Evolutionary conservation across 345 rosid species (phyloP).

Genomic region (Salix arbutifolia): DNA sequence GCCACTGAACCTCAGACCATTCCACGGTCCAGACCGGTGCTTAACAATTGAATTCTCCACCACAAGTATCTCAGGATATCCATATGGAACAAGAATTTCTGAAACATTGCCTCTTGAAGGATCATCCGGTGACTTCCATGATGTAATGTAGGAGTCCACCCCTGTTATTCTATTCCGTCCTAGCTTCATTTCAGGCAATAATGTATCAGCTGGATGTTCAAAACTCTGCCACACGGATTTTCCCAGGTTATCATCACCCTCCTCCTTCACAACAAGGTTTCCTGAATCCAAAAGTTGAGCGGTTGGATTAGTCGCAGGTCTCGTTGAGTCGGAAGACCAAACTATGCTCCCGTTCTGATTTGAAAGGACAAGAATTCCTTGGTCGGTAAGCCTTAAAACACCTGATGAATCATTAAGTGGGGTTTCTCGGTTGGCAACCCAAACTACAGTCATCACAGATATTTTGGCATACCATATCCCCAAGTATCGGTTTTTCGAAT

Average conservation of each 20-base stretch:
- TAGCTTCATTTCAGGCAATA: no score
- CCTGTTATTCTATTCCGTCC: background rate
- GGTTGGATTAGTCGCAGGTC: background rate
- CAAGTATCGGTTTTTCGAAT: background rate
- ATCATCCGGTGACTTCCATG: constrained; percentile 36
- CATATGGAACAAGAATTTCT: constrained; percentile 11
- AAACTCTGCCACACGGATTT: background rate
- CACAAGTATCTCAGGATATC: constrained; percentile 22
- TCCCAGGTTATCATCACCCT: background rate
- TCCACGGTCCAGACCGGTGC: constrained; percentile 35
- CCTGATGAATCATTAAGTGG: background rate
- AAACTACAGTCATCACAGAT: background rate
- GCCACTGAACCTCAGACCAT: constrained; percentile 28
- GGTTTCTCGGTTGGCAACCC: constrained; percentile 4
- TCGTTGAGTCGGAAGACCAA: background rate
- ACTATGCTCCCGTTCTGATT: background rate
- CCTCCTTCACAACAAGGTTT: background rate
- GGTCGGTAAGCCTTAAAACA: background rate
- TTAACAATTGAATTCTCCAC: constrained; percentile 9
- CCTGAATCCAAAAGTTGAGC: background rate
- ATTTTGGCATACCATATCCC: background rate
- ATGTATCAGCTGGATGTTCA: no score
- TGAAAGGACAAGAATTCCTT: background rate
- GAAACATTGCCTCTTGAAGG: constrained; percentile 35
- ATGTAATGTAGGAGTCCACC: constrained; percentile 11